Conservation (phyloP, 2,329 filamentous ascomycete genomes). For the Beauveria medogensis region DNA sequence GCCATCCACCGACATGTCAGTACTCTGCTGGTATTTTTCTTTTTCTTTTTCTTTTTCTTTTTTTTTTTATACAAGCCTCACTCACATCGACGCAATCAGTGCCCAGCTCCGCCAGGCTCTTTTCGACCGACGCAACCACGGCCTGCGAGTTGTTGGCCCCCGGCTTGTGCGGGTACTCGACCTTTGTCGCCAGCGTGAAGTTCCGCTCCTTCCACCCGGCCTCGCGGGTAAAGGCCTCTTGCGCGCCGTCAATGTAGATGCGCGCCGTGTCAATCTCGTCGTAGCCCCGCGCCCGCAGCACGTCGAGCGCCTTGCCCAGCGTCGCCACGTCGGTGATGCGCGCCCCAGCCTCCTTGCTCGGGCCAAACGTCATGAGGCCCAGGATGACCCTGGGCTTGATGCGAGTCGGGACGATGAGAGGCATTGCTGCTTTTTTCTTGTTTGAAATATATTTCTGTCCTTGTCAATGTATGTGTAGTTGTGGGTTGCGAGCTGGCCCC, state of each 20-base stretch:
- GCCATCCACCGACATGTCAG: slow-evolving; percentile 13
- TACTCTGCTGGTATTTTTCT: fast-evolving
- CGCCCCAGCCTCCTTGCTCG: slow-evolving; percentile 52
- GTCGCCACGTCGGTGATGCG: slow-evolving; percentile 61
- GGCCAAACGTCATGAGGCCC: slow-evolving; percentile 79
- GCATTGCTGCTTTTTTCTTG: slow-evolving; percentile 28
- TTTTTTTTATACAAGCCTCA: background rate
- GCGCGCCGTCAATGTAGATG: slow-evolving; percentile 60
- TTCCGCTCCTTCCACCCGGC: slow-evolving; percentile 73
- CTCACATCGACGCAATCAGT: slow-evolving; percentile 63
- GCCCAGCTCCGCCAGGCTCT: slow-evolving; percentile 61
- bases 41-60: fast-evolving
- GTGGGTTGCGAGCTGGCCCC: background rate
- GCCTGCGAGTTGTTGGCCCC: slow-evolving; percentile 56
- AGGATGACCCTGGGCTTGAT: slow-evolving; percentile 64
- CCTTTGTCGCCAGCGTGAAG: slow-evolving; percentile 70
- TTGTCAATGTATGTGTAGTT: background rate
- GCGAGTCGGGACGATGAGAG: slow-evolving; percentile 32
- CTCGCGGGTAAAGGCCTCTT: slow-evolving; percentile 71
- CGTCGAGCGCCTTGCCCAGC: slow-evolving; percentile 64
- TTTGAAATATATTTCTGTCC: background rate
- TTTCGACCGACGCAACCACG: slow-evolving; percentile 57
- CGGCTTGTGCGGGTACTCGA: slow-evolving; percentile 50
- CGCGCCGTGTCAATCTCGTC: slow-evolving; percentile 80
- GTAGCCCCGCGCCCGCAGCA: slow-evolving; percentile 71